phyloP scores from a whole-genome alignment of 257 asterid species.

The Agastache rugosa region DNA sequence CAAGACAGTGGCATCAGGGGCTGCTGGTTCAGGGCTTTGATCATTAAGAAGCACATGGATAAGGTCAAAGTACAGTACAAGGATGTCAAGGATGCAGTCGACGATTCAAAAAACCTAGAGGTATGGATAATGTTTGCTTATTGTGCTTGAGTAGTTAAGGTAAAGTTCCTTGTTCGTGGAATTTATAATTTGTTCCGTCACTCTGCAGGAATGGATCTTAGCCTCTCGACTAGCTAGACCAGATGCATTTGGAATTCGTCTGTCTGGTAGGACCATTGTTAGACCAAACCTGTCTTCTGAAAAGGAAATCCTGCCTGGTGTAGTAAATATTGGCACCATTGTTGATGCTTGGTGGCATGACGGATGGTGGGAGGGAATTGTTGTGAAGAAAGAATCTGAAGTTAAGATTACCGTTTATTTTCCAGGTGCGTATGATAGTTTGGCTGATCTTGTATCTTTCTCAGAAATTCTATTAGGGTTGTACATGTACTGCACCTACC shows the following conservation, averaged over 20 bases:
- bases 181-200: constrained; percentile 13
- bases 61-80: constrained; percentile 76
- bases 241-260: constrained; percentile 60
- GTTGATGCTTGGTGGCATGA: constrained; percentile 92
- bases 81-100: constrained; percentile 77
- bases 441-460: neutral
- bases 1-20: constrained; percentile 93
- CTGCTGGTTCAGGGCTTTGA: constrained; percentile 85
- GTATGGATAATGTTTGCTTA: constrained; percentile 37
- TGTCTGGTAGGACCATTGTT: constrained; percentile 63
- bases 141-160: neutral
- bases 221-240: constrained; percentile 60
- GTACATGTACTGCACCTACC: too few species aligned
- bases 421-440: constrained; percentile 55
- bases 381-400: constrained; percentile 57
- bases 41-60: constrained; percentile 69
- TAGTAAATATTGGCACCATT: constrained; percentile 52
- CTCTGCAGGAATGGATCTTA: constrained; percentile 78
- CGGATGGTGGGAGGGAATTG: constrained; percentile 98
- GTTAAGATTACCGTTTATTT: constrained; percentile 57
- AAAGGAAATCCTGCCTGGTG: constrained; percentile 35
- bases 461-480: too few species aligned
- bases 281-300: constrained; percentile 53
- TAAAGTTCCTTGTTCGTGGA: neutral
- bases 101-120: constrained; percentile 74